Evolutionary conservation across 257 asterid species (phyloP).

Genomic region (Osmanthus fragrans): DNA sequence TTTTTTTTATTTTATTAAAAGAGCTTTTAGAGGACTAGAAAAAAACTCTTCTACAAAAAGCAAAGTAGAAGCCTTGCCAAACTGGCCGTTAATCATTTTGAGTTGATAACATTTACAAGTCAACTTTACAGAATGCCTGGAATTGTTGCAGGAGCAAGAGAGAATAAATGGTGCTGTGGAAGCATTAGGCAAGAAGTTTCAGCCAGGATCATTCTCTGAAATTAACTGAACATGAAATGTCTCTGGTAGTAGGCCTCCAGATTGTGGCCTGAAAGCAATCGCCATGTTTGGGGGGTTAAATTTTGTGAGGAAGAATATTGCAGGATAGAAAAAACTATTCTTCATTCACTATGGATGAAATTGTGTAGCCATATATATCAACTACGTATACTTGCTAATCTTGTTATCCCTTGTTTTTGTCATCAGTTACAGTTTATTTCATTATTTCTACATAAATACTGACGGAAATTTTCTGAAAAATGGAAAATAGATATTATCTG

Average conservation of each 20-base stretch:
- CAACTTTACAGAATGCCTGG: neutral
- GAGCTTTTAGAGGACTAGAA: too few relatives aligned
- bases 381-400: neutral
- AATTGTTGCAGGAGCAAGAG: slow-evolving; percentile 52
- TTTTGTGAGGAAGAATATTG: neutral
- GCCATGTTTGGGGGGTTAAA: neutral
- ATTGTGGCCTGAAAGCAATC: neutral
- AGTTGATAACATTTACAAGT: neutral
- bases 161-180: slow-evolving; percentile 58
- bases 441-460: too few relatives aligned
- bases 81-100: neutral
- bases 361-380: neutral
- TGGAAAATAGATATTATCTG: neutral
- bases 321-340: neutral
- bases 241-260: neutral
- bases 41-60: too few relatives aligned
- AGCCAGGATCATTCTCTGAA: slow-evolving; percentile 45
- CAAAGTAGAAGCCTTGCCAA: too few relatives aligned
- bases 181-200: slow-evolving; percentile 53
- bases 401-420: neutral
- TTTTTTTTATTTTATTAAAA: too few relatives aligned
- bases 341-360: neutral
- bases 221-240: slow-evolving; percentile 24
- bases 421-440: too few relatives aligned
- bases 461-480: neutral